Evolutionary conservation across 371 early-diverging fungal species (phyloP).

Genomic region (Capniomyces stellatus): DNA sequence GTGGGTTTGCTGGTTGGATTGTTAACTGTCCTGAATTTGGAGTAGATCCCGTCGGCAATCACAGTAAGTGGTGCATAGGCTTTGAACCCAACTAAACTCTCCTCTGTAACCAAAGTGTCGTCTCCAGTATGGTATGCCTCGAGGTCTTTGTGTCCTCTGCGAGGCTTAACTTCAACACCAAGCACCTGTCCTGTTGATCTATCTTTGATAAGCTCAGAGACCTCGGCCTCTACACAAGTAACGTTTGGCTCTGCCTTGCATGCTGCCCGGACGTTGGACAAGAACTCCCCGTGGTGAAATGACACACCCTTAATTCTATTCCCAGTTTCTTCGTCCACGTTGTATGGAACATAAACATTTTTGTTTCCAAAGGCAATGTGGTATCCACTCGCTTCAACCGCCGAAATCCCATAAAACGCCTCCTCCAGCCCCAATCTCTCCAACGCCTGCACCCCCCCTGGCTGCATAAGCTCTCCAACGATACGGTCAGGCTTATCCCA

Average conservation of each 20-base stretch:
- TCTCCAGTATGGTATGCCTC: background rate
- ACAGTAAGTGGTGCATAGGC: constrained; percentile 32
- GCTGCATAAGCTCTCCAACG: constrained; percentile 91
- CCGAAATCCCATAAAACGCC: constrained; percentile 63
- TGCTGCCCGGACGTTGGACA: constrained; percentile 60
- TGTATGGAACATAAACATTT: constrained; percentile 42
- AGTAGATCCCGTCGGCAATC: constrained; percentile 82
- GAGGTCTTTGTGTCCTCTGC: background rate
- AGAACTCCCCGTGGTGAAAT: constrained; percentile 89
- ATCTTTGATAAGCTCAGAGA: constrained; percentile 31
- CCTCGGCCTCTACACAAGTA: constrained; percentile 53
- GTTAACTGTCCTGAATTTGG: constrained; percentile 54
- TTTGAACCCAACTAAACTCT: background rate
- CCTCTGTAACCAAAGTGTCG: background rate
- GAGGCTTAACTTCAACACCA: constrained; percentile 3
- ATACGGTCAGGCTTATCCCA: constrained; percentile 83
- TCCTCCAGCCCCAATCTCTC: constrained; percentile 51
- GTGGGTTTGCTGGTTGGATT: constrained; percentile 5
- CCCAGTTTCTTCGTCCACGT: constrained; percentile 26
- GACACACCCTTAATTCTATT: constrained; percentile 42
- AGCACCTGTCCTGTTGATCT: constrained; percentile 1
- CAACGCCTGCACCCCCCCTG: constrained; percentile 74
- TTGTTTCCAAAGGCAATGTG: constrained; percentile 41
- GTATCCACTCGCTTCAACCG: constrained; percentile 73
- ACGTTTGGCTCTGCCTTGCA: constrained; percentile 43